phyloP scores from a whole-genome alignment of 768 basidiomycete species.

The Agrocybe pediades region DNA sequence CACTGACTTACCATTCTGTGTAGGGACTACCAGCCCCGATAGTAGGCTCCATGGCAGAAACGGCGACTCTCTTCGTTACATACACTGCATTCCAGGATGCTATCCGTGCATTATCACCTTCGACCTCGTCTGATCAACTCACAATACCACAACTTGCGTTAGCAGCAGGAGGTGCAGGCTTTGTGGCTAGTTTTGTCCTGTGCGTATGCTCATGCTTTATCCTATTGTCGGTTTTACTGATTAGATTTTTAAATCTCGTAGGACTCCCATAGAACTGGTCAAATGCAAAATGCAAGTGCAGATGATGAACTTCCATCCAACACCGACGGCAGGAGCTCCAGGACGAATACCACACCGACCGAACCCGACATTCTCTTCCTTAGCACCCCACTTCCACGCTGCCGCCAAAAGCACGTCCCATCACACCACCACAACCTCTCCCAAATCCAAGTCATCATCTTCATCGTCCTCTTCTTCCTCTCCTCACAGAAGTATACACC shows the following conservation, averaged over 20 bases:
- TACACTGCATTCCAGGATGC: constrained; percentile 76
- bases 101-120: constrained; percentile 44
- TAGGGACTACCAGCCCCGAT: constrained; percentile 92
- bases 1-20: not conserved
- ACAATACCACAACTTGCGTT: constrained; percentile 71
- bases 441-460: not conserved
- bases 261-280: constrained; percentile 92
- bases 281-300: constrained; percentile 99
- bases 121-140: constrained; percentile 38
- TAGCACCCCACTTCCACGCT: constrained; percentile 1
- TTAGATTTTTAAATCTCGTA: constrained; percentile 26
- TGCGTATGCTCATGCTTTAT: constrained; percentile 37
- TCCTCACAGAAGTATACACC: not conserved
- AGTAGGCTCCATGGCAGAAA: constrained; percentile 91
- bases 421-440: too few species aligned
- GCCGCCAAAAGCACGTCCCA: too few species aligned
- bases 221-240: not conserved
- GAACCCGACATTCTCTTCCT: constrained; percentile 10
- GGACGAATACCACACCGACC: constrained; percentile 28
- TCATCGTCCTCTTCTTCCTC: not conserved
- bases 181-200: constrained; percentile 86
- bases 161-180: constrained; percentile 88
- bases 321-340: constrained; percentile 13
- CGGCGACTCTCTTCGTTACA: constrained; percentile 83
- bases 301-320: constrained; percentile 54